Evolutionary conservation across 192 early-diverging fungal genomes (phyloP).

Genomic region (Backusella mclennaniae): DNA sequence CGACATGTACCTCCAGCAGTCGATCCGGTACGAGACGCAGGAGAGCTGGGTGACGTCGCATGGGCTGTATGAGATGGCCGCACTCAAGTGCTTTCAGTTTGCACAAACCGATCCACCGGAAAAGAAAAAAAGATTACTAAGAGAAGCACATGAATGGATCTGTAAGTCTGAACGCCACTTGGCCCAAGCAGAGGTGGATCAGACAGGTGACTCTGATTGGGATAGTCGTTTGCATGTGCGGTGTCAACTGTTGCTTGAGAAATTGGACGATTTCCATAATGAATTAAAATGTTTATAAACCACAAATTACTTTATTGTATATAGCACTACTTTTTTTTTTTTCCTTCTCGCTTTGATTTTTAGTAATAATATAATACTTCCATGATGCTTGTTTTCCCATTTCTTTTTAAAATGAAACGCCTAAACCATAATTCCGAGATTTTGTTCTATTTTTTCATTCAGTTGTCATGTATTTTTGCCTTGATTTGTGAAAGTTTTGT

Average conservation of each 20-base stretch:
- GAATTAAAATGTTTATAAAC: constrained; percentile 22
- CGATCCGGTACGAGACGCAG: constrained; percentile 11
- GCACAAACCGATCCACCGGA: background rate
- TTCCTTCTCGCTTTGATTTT: too few relatives aligned
- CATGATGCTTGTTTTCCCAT: too few relatives aligned
- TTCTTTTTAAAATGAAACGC: background rate
- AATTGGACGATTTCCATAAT: constrained; percentile 25
- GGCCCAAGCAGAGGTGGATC: background rate
- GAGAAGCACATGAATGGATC: constrained; percentile 23
- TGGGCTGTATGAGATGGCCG: constrained; percentile 28
- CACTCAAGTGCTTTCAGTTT: constrained; percentile 13
- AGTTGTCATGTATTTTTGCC: background rate
- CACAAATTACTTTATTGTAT: too few relatives aligned
- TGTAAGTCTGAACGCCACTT: background rate
- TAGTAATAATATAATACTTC: too few relatives aligned
- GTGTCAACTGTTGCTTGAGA: constrained; percentile 34
- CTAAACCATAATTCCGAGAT: background rate
- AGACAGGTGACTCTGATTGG: constrained; percentile 25
- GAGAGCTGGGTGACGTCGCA: constrained; percentile 29
- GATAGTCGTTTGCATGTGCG: constrained; percentile 36
- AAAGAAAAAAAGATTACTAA: background rate
- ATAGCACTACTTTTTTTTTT: too few relatives aligned
- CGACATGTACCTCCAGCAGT: constrained; percentile 22
- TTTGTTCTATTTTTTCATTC: background rate
- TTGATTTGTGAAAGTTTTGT: background rate